Conservation (phyloP, 371 early-diverging fungal genomes). For the Mycotypha africana region DNA sequence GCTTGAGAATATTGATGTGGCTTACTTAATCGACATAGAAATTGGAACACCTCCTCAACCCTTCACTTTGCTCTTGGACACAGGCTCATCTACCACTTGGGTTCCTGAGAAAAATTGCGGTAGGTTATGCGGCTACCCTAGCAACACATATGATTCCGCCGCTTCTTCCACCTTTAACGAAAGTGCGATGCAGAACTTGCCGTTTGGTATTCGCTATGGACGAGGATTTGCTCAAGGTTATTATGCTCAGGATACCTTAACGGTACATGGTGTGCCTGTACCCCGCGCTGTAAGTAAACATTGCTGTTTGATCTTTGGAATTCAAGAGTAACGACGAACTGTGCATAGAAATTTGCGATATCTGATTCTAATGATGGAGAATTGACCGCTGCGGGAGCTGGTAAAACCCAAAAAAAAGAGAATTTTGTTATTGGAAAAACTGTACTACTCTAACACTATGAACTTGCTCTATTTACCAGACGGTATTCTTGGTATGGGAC, state of each 20-base stretch:
- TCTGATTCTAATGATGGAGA: conserved; percentile 43
- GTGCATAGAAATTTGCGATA: conserved; percentile 29
- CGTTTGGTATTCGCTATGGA: conserved; percentile 35
- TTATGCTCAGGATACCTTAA: conserved; percentile 34
- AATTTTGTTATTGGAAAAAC: too few species aligned
- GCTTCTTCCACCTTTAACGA: conserved; percentile 18
- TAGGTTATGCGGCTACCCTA: conserved; percentile 28
- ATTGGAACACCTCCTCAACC: conserved; percentile 42
- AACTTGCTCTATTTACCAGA: conserved; percentile 10
- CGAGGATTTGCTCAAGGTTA: conserved; percentile 34
- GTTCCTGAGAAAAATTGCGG: conserved; percentile 30
- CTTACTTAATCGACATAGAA: conserved; percentile 34
- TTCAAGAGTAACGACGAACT: too few species aligned
- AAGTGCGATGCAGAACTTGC: background rate
- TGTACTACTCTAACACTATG: background rate
- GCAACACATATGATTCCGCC: conserved; percentile 15
- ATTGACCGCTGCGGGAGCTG: conserved; percentile 29
- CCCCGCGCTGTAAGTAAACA: conserved; percentile 20
- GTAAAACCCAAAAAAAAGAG: conserved; percentile 1
- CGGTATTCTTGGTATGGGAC: conserved; percentile 40
- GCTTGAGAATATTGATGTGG: conserved; percentile 24
- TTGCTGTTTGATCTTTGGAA: background rate
- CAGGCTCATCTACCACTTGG: conserved; percentile 45
- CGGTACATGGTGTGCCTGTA: conserved; percentile 18
- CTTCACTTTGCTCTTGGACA: conserved; percentile 37